These are phyloP conservation scores for Mucor saturninus DNA, from an alignment of 371 early-diverging fungal species.

Conservation along the genomic window DNA sequence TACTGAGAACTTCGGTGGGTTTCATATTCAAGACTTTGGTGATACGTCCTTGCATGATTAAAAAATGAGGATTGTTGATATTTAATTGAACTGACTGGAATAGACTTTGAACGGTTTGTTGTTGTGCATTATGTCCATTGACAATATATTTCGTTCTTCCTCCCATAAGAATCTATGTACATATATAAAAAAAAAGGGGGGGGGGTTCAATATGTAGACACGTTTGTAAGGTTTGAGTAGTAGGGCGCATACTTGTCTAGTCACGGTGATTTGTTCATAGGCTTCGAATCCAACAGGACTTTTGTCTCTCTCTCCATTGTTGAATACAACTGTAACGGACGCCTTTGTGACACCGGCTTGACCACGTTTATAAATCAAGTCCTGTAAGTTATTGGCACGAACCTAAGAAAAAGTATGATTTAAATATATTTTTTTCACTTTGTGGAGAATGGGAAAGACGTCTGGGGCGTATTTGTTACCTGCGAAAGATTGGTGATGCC, in stretches of 20 bases:
- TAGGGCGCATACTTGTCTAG: slow-evolving; percentile 80
- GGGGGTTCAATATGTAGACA: background rate
- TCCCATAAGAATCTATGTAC: slow-evolving; percentile 77
- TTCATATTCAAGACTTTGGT: slow-evolving; percentile 99
- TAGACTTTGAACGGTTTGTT: slow-evolving; percentile 88
- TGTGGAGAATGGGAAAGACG: no score
- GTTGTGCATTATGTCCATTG: slow-evolving; percentile 92
- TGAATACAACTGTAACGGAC: slow-evolving; percentile 95
- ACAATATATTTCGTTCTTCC: slow-evolving; percentile 96
- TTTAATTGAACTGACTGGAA: slow-evolving; percentile 97
- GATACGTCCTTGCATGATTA: slow-evolving; percentile 99
- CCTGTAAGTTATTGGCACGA: slow-evolving; percentile 92
- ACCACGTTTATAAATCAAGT: slow-evolving; percentile 97
- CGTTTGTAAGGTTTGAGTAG: no score
- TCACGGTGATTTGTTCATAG: slow-evolving; percentile 87
- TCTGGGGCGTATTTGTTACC: slow-evolving; percentile 50
- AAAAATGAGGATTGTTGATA: slow-evolving; percentile 97
- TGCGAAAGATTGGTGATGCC: slow-evolving; percentile 92
- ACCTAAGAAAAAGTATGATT: slow-evolving; percentile 61
- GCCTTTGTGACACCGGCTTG: slow-evolving; percentile 97
- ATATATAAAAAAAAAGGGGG: background rate
- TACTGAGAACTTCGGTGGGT: slow-evolving; percentile 91
- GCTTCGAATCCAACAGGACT: slow-evolving; percentile 94
- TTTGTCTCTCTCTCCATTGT: slow-evolving; percentile 84
- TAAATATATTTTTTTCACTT: background rate